Conservation (phyloP, 306 rosid species). For the Urtica urens region DNA sequence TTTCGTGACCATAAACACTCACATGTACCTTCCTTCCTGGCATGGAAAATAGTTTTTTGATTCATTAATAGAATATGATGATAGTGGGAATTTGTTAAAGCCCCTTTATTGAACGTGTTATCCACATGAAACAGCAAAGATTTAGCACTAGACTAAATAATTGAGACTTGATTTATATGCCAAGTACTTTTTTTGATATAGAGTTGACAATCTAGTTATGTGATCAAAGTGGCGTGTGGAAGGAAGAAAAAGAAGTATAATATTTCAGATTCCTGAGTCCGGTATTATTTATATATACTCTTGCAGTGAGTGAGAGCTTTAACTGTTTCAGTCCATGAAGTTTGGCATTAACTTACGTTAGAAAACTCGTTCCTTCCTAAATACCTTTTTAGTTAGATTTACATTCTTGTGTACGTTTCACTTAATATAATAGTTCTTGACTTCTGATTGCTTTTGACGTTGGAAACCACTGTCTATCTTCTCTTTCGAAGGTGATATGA, state of each 20-base stretch:
- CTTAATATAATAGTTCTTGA: slow-evolving; percentile 2
- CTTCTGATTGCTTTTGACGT: slow-evolving; percentile 7
- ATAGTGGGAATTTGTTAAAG: slow-evolving; percentile 26
- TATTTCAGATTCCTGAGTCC: background rate
- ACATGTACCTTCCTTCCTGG: slow-evolving; percentile 10
- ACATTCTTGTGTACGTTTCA: slow-evolving; percentile 7
- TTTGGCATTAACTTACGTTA: slow-evolving; percentile 1
- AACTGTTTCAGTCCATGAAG: slow-evolving; percentile 5
- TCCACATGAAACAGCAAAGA: slow-evolving; percentile 18
- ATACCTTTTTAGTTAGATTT: background rate
- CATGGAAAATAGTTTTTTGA: background rate
- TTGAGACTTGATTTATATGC: background rate
- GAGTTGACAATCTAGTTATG: background rate
- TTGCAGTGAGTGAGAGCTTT: background rate
- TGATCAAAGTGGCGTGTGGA: background rate
- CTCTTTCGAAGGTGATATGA: slow-evolving; percentile 11
- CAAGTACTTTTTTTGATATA: background rate
- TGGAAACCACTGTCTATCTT: slow-evolving; percentile 13
- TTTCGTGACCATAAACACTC: background rate
- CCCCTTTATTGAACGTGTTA: slow-evolving; percentile 23
- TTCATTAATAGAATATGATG: slow-evolving; percentile 14
- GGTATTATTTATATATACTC: background rate
- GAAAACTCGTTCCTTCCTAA: background rate
- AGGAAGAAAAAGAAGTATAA: too few relatives aligned
- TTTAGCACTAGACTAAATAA: slow-evolving; percentile 12